Evolutionary conservation across 306 rosid species (phyloP).

Genomic region (Quercus suber): DNA sequence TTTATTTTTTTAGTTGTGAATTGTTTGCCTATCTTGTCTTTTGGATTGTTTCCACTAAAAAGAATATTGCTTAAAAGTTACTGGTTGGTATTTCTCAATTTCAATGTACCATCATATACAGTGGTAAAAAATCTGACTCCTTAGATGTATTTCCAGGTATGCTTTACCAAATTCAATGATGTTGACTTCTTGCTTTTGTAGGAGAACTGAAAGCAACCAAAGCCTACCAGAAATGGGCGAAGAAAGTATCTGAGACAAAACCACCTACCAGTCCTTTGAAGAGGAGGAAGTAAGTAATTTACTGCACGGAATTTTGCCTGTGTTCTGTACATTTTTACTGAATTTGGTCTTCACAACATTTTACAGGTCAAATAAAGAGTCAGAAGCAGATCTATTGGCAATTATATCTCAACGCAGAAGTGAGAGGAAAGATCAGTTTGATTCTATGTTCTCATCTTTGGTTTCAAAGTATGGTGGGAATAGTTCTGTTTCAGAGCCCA

Average conservation of each 20-base stretch:
- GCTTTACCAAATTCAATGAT: conserved; percentile 9
- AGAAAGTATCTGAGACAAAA: conserved; percentile 65
- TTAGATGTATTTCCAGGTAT: conserved; percentile 15
- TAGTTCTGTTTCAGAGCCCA: conserved; percentile 52
- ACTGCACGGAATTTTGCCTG: background rate
- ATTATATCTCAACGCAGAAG: conserved; percentile 55
- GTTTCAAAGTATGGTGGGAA: conserved; percentile 72
- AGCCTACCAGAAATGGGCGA: conserved; percentile 72
- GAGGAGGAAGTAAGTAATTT: conserved; percentile 52
- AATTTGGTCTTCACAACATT: conserved; percentile 13
- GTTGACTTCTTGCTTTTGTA: conserved; percentile 13
- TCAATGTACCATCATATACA: background rate
- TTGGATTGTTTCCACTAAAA: background rate
- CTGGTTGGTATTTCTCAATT: background rate
- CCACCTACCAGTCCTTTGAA: conserved; percentile 84
- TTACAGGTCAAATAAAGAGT: conserved; percentile 53
- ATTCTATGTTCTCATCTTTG: conserved; percentile 78
- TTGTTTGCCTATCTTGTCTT: background rate
- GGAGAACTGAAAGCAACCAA: conserved; percentile 76
- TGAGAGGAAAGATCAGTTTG: conserved; percentile 62
- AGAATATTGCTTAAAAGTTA: background rate
- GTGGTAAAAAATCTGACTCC: background rate
- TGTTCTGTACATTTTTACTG: conserved; percentile 2
- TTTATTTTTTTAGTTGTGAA: background rate
- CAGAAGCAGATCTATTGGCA: conserved; percentile 56